Base-by-base conservation (phyloP, 2,329 filamentous ascomycete genomes). In the Pseudogymnoascus sp. region DNA sequence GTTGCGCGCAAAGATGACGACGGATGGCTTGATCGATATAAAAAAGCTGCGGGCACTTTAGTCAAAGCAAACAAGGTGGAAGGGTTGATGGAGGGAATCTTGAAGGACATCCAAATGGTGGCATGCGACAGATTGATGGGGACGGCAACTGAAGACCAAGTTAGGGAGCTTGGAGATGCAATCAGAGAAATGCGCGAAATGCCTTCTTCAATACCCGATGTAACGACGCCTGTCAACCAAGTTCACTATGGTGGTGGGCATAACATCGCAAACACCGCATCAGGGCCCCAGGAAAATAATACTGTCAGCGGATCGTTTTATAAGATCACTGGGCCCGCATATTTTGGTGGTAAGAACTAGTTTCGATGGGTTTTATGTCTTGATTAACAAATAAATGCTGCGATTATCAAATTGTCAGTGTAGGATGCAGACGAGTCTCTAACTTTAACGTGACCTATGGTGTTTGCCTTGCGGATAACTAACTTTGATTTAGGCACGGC, bases 51-150 rank as follows among this genome's bases (percentile, higher is more conserved):
- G 11, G 20, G 41, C 60, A 64, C 61, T 62, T 59, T 62, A 30
- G 58, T 53, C 25, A 67, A 66, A 20, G 65, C 50, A 8, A 41
- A 61, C 20, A 62, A 58, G 62, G 64, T 67, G 25, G 66, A 66
- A 60, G 28, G 25, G 41, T 64, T 67, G 59, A 67, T 66, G 63
- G 64, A 62, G 50, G 66, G 61, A 47, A 65, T 67, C 62, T 36
- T 65, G 58, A 66, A 64, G 61, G 65, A 67, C 20, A 62, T 60
- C 33, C 65, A 67, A 59, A 2, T 67, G 39, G 43, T 67, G 60
- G 62, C 47, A 60, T 63, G 35, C 20, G 59, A 65, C 14, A 63
- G 38, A 61, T 35, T 66, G 58, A 61, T 41, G 59, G 61, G 62
- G 60, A 62, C 25, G 22, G 65, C 64, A 41, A 65, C 64, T 53